Evolutionary conservation across 306 rosid genomes (phyloP).

Genomic region (Cucumis hystrix): DNA sequence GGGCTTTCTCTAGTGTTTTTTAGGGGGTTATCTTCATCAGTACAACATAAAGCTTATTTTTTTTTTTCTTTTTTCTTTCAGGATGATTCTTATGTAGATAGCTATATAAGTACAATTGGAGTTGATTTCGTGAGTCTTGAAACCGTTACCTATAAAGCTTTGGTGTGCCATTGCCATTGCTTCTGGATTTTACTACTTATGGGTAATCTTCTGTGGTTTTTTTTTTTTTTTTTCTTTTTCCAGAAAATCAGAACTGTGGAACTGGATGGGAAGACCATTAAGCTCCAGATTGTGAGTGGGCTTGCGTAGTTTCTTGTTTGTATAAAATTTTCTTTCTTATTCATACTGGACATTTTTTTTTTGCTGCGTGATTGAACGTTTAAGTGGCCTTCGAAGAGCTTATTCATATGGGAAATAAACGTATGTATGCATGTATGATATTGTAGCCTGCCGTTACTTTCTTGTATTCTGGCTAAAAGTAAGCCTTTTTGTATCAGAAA

Average conservation of each 20-base stretch:
- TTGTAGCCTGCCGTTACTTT: not conserved
- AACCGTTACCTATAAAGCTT: not conserved
- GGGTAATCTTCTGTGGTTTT: not conserved
- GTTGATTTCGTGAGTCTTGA: constrained; percentile 69
- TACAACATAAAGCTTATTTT: not conserved
- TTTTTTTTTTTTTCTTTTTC: not conserved
- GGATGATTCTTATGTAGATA: constrained; percentile 94
- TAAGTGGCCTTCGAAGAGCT: not conserved
- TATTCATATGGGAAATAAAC: not conserved
- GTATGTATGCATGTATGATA: not conserved
- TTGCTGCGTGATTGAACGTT: not conserved
- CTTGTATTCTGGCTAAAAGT: not conserved
- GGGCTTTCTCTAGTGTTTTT: constrained; percentile 7
- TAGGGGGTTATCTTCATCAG: not conserved
- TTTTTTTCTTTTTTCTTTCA: constrained; percentile 4
- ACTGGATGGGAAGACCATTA: constrained; percentile 75
- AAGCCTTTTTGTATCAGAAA: not conserved
- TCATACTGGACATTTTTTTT: not conserved
- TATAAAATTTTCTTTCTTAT: not conserved
- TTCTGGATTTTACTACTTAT: not conserved
- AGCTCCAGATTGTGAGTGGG: constrained; percentile 90
- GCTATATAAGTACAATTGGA: constrained; percentile 93
- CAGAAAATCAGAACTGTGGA: constrained; percentile 97
- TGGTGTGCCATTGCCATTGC: not conserved
- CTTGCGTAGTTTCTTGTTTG: not conserved